Percentiles rank a stretch among this genome's conserved stretches.
phyloP scores from a whole-genome alignment of 305 asterid species.

The Solanum hybrid region DNA sequence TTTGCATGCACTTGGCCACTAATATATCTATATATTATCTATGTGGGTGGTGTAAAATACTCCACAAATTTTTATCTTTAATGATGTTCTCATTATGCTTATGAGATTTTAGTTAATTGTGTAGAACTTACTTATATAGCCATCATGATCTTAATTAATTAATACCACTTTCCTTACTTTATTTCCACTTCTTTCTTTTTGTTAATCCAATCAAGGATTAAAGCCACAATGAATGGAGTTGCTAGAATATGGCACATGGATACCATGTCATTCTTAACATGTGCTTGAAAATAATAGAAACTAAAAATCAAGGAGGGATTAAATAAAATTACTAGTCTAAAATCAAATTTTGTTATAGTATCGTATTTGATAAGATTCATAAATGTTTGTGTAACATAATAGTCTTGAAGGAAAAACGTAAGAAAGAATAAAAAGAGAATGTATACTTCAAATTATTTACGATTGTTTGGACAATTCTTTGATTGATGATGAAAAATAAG shows the following conservation, averaged over 20 bases:
- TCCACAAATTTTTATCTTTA: background rate
- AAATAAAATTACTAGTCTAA: background rate
- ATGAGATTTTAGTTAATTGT: background rate
- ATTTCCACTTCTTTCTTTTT: background rate
- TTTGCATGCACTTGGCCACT: conserved; percentile 3
- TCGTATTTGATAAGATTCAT: background rate
- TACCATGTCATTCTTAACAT: background rate
- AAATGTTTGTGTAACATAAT: background rate
- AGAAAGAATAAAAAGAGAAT: background rate
- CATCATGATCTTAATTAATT: background rate
- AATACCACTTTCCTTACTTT: background rate
- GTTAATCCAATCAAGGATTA: background rate
- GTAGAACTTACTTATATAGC: background rate
- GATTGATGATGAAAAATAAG: background rate
- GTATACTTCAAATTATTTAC: background rate
- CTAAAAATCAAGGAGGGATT: background rate
- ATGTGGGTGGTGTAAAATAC: background rate
- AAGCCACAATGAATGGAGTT: background rate
- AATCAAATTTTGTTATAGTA: background rate
- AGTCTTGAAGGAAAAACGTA: background rate
- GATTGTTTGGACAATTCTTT: background rate
- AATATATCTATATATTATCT: background rate
- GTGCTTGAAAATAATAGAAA: background rate
- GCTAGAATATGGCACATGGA: background rate
- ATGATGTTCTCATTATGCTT: conserved; percentile 1